Evolutionary conservation across 192 early-diverging fungal species (phyloP).

Genomic region (Backusella australiensis): DNA sequence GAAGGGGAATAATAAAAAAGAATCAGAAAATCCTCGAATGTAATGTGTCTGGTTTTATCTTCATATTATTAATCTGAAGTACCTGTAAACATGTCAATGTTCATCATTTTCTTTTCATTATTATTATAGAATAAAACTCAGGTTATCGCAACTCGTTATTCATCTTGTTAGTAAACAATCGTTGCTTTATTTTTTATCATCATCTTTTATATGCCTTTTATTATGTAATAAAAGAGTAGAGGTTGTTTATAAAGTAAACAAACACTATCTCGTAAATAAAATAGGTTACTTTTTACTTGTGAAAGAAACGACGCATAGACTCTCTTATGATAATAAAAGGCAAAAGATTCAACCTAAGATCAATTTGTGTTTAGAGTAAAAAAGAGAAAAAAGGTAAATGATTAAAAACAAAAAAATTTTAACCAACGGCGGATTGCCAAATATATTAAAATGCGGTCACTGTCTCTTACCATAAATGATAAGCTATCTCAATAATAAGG

Average conservation of each 20-base stretch:
- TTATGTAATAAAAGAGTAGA: background rate
- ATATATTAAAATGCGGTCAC: background rate
- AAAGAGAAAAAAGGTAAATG: background rate
- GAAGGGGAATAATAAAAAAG: background rate
- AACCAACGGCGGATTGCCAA: background rate
- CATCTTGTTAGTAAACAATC: background rate
- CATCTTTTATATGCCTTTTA: background rate
- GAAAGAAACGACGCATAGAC: background rate
- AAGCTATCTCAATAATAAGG: too few relatives aligned
- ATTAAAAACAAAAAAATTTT: background rate
- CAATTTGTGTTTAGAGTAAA: background rate
- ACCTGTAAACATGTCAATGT: background rate
- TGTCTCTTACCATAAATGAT: background rate
- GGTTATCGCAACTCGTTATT: background rate
- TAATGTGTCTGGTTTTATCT: background rate
- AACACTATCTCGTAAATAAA: background rate
- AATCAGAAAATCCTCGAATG: background rate
- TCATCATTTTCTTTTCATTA: background rate
- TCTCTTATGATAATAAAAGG: background rate
- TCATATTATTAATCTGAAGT: background rate
- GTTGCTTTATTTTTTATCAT: background rate
- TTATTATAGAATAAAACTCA: background rate
- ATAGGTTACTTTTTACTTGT: background rate
- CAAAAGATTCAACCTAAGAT: background rate
- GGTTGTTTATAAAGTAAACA: background rate